phyloP scores from a whole-genome alignment of 306 rosid species.

The Gastrolobium villosum region DNA sequence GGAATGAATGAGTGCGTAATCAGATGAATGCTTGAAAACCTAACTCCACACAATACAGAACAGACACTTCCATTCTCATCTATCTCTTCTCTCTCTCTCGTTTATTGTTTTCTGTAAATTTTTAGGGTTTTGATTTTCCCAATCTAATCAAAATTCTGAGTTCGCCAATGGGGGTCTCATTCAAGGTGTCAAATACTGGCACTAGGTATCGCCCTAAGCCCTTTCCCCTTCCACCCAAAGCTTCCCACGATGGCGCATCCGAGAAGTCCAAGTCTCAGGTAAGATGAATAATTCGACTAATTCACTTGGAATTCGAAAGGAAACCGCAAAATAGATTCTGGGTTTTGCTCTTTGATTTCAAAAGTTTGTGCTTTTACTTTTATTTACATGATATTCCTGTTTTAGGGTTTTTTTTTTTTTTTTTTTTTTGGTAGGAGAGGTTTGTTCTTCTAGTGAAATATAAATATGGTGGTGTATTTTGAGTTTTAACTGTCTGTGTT shows the following conservation, averaged over 20 bases:
- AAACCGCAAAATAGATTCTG: background rate
- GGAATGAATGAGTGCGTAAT: too few species aligned
- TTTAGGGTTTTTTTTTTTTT: background rate
- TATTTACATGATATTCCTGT: background rate
- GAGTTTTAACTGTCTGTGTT: background rate
- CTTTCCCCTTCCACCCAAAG: conserved; percentile 25
- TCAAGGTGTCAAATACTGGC: conserved; percentile 61
- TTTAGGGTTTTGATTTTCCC: conserved; percentile 53
- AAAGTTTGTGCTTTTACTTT: too few species aligned
- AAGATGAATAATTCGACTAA: background rate
- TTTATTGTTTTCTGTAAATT: background rate
- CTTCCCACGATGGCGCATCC: conserved; percentile 40
- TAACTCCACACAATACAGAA: background rate
- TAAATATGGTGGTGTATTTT: background rate
- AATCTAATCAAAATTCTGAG: background rate
- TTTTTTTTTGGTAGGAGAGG: background rate
- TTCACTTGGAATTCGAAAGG: background rate
- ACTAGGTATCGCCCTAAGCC: conserved; percentile 59
- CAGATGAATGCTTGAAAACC: background rate
- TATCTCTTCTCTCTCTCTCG: too few species aligned
- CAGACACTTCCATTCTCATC: too few species aligned
- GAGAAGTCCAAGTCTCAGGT: conserved; percentile 52
- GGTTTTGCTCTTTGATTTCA: background rate
- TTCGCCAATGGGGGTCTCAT: conserved; percentile 57
- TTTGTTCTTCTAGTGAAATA: background rate